Evolutionary conservation across 2,329 filamentous ascomycete genomes (phyloP), one percentile per base, ranked within the genome.

Genomic region (Apiospora hydei): DNA sequence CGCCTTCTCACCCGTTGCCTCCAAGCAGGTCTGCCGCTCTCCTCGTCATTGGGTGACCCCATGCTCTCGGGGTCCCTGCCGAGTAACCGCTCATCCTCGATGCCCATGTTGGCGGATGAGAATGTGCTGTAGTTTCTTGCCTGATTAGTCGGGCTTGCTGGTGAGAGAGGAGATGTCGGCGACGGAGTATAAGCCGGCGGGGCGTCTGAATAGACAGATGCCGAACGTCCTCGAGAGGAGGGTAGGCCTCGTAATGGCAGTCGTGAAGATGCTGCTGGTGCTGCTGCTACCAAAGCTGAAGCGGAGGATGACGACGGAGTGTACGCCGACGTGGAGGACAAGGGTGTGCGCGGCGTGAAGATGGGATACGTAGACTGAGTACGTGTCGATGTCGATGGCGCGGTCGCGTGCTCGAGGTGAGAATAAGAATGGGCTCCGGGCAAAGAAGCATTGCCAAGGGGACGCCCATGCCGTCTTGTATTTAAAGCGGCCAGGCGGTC

Each of bases 171-270:
- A 7, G 76, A 71, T 5, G 71, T 73, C 30, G 77, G 79, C 18
- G 82, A 84, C 10, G 86, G 85, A 2, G 84, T 85, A 77, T 88
- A 88, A 13, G 87, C 87, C 8, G 87, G 87, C 13, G 87, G 87
- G 7, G 86, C 85, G 70, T 82, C 80, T 34, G 80, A 79, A 78
- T 81, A 81, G 78, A 80, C 73, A 30, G 80, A 78, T 46, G 75
- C 73, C 46, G 76, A 77, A 72, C 76, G 73, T 46, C 73, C 74
- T 71, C 70, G 71, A 71, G 57, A 41, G 57, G 73, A 71, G 57
- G 74, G 67, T 53, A 76, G 64, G 67, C 70, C 69, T 71, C 68
- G 74, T 74, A 74, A 71, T 70, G 77, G 34, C 73, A 71, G 64
- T 69, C 75, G 75, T 71, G 74, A 76, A 47, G 78, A n/a, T 46